Percentiles rank a stretch among this genome's conserved stretches.
phyloP scores from a whole-genome alignment of 78 protist genomes.

The Diacronema lutheri region DNA sequence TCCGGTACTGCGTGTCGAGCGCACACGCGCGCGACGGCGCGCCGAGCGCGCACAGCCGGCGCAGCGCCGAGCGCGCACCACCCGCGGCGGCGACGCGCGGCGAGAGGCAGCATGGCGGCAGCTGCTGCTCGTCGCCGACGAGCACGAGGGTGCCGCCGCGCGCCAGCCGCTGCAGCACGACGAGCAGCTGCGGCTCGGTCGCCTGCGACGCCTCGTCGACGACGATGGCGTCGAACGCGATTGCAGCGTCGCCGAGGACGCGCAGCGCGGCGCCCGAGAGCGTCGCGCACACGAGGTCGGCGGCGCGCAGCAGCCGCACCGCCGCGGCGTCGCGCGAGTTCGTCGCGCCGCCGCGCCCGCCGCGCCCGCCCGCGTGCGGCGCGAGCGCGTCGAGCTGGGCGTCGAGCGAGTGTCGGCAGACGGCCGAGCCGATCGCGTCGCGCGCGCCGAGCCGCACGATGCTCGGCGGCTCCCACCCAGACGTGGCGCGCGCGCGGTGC shows the following conservation, averaged over 20 bases:
- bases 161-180: not conserved
- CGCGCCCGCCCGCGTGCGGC: too few species aligned
- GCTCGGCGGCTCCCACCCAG: too few species aligned
- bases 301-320: not conserved
- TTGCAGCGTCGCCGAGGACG: not conserved
- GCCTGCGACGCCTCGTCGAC: slow-evolving; percentile 16
- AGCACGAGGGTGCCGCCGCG: slow-evolving; percentile 1
- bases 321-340: not conserved
- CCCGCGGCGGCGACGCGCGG: not conserved
- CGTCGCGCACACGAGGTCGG: not conserved
- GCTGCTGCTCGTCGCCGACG: slow-evolving; percentile 48
- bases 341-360: not conserved
- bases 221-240: not conserved
- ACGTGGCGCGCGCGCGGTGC: too few species aligned
- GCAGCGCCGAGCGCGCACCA: slow-evolving; percentile 10
- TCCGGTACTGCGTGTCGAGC: slow-evolving; percentile 1
- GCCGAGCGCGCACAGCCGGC: slow-evolving; percentile 28
- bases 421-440: too few species aligned
- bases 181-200: not conserved
- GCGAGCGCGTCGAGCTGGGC: too few species aligned
- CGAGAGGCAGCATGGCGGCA: slow-evolving; percentile 22
- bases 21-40: not conserved
- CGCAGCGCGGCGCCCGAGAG: not conserved
- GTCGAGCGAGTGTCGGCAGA: too few species aligned
- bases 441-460: too few species aligned